Conservation (phyloP, 2,329 filamentous ascomycete species). For the Ceratocystis papillata region DNA sequence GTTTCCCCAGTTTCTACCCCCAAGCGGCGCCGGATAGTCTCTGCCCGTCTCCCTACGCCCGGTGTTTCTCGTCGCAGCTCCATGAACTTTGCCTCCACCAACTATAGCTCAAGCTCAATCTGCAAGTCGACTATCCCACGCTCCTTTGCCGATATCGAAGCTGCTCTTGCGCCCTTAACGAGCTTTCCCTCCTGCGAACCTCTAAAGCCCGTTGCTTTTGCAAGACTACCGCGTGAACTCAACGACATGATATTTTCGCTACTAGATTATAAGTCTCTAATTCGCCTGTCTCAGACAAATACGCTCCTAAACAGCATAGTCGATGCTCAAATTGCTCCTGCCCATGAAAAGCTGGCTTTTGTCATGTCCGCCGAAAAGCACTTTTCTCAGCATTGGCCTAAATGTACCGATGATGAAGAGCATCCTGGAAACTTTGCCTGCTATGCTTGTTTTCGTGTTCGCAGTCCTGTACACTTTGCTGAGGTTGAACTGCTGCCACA, state of each 20-base stretch:
- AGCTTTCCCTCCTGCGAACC: neutral
- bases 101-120: neutral
- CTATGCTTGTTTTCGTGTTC: constrained; percentile 36
- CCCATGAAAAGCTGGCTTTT: constrained; percentile 34
- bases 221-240: constrained; percentile 32
- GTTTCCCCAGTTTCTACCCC: constrained; percentile 17
- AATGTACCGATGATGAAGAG: constrained; percentile 27
- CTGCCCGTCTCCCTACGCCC: constrained; percentile 21
- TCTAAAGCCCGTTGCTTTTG: constrained; percentile 26
- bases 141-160: constrained; percentile 22
- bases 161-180: constrained; percentile 20
- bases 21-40: constrained; percentile 20
- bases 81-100: constrained; percentile 18
- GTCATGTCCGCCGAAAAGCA: constrained; percentile 36
- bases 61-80: constrained; percentile 23
- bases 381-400: constrained; percentile 35
- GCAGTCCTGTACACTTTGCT: constrained; percentile 34
- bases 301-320: constrained; percentile 31
- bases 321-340: constrained; percentile 31
- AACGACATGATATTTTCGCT: constrained; percentile 31
- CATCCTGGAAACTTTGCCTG: constrained; percentile 36
- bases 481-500: constrained; percentile 30
- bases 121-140: constrained; percentile 19
- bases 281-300: constrained; percentile 33
- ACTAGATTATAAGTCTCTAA: constrained; percentile 36